Base-by-base conservation (phyloP, 495 filamentous ascomycete genomes). In the Pyrenopolyporus hunteri region DNA sequence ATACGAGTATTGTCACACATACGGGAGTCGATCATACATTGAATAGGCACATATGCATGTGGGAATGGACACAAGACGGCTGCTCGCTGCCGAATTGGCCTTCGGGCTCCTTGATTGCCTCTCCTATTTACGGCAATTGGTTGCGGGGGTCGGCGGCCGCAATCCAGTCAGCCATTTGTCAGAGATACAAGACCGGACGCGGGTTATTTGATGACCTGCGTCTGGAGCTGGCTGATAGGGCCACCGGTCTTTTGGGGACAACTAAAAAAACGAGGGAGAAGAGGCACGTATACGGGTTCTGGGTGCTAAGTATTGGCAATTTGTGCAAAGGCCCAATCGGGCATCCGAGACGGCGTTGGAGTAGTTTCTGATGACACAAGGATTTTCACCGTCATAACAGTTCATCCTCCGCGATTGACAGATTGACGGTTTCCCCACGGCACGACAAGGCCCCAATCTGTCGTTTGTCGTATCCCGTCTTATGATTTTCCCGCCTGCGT, bases 161-260 rank as follows among this genome's bases (percentile, higher is more conserved):
- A 35, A 53, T 53, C 47, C 44, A 42, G 28, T 51, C 62, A 28
- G 47, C 40, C 50, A 66, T 66, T 61, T 66, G 63, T 53, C 56
- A 65, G 56, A 65, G 62, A 59, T 64, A 64, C 36, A 59, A 58
- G 33, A 47, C 23, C 57, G 40, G 48, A 55, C 42, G 46, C 63
- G 63, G 63, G 57, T 57, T 66, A 66, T 61, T n/a, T 66, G 51
- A 66, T 66, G 63, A 61, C 63, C 52, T 61, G 63, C 57, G 57
- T 61, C 47, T 61, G 51, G 46, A 25, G 45, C 53, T 33, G 45
- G 52, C 57, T 57, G 57, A 61, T 56, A 60, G 51, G 57, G 39
- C 46, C 50, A 25, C 17, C 37, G 48, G 31, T 9, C 14, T 28
- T 48, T 17, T 51, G 17, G 29, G 10, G 29, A 35, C 45, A 13